phyloP scores from a whole-genome alignment of 257 asterid species.

The Solanum clarkiae region DNA sequence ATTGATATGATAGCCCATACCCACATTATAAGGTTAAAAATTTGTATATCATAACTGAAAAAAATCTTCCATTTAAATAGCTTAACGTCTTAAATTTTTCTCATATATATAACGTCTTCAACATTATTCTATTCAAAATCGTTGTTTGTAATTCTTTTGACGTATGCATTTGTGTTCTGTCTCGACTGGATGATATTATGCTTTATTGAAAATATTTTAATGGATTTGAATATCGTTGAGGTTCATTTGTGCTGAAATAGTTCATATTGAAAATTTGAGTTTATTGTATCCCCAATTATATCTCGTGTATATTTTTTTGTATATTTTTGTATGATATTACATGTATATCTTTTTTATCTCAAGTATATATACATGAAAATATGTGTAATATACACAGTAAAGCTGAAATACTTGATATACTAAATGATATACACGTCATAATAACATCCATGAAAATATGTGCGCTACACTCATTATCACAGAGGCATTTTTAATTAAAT shows the following conservation, averaged over 20 bases:
- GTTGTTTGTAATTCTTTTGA: too few relatives aligned
- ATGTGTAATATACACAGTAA: background rate
- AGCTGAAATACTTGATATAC: background rate
- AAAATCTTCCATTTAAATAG: too few relatives aligned
- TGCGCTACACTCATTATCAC: background rate
- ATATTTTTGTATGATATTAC: background rate
- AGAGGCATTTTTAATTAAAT: background rate
- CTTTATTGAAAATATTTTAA: too few relatives aligned
- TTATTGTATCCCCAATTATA: background rate
- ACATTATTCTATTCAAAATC: too few relatives aligned
- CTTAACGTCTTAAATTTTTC: too few relatives aligned
- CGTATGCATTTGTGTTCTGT: too few relatives aligned
- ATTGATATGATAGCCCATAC: too few relatives aligned
- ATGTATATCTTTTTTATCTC: background rate
- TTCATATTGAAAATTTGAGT: background rate
- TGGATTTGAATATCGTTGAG: too few relatives aligned
- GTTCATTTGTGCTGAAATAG: background rate
- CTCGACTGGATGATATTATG: too few relatives aligned
- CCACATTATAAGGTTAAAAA: too few relatives aligned
- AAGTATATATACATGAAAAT: background rate
- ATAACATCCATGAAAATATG: background rate
- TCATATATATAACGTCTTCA: too few relatives aligned
- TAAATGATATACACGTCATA: background rate
- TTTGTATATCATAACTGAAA: too few relatives aligned
- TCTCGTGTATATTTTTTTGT: background rate